Evolutionary conservation across 1,284 basidiomycete genomes (phyloP), one percentile per base, ranked within the genome.

Genomic region (Anthracocystis setariae): DNA sequence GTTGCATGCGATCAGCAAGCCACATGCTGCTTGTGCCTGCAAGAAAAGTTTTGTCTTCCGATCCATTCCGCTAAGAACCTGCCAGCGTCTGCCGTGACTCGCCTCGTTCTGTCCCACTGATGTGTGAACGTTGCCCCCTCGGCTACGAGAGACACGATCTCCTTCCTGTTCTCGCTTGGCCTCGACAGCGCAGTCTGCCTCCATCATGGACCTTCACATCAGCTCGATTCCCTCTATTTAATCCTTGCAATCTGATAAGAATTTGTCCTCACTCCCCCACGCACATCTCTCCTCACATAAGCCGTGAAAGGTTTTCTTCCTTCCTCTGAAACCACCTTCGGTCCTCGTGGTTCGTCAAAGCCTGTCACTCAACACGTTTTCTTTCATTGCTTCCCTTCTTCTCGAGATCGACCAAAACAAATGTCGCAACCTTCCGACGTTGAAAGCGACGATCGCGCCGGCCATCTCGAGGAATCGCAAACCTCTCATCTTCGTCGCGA

Each of bases 371-470:
- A 7, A 12, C 18, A 23, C 8, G 18, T 20, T 20, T 23, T 42
- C 12, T 8, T 21, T 23, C 40, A 23, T 42, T 20, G 8, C 18
- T 18, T 23, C 18, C n/a, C 17, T 18, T 23, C n/a, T 39, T 39
- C n/a, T 18, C 15, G 29, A 29, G 20, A 20, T 5, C 39, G 35
- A 61, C 21, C 40, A n/a, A n/a, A n/a, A n/a, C n/a, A n/a, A n/a
- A 71, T 71, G 68, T 54, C 62, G 53, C 62, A 58, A 15, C 21
- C 62, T 18, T 5, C 44, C 33, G 62, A 65, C 50, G 58, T 53
- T 27, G 61, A 70, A 44, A 47, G 58, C 46, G 52, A 52, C 46
- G 60, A 69, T 38, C 50, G 56, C 49, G 49, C 44, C 46, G 50
- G 57, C 29, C 59, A 39, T 23, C 42, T 29, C 21, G 60, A 59